Percentiles rank a stretch among this genome's conserved stretches.
Conservation (phyloP, 2,329 filamentous ascomycete genomes). For the Ophiocordyceps unilateralis region DNA sequence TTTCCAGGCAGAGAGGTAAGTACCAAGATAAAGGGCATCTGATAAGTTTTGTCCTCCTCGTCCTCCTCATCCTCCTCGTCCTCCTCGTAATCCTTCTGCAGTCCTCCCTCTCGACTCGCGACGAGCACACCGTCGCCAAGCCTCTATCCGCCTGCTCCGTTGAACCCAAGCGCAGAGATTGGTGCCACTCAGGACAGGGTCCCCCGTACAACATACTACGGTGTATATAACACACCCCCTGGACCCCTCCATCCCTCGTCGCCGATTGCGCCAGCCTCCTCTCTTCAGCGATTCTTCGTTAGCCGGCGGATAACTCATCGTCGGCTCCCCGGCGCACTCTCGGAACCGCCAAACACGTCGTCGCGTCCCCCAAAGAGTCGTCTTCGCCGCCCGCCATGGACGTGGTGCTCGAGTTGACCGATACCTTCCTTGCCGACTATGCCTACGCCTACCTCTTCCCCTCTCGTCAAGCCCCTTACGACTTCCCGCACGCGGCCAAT, state of each 20-base stretch:
- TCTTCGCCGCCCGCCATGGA: conserved; percentile 47
- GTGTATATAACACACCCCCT: neutral
- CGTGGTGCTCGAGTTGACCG: conserved; percentile 71
- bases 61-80: neutral
- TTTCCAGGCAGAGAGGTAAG: neutral
- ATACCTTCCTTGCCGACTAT: conserved; percentile 68
- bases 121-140: too few species aligned
- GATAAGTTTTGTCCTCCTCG: neutral
- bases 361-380: too few species aligned
- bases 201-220: neutral
- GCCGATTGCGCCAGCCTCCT: neutral
- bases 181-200: too few species aligned
- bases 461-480: conserved; percentile 32
- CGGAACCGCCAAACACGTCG: too few species aligned
- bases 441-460: conserved; percentile 60
- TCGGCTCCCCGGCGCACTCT: too few species aligned
- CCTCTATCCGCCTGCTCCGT: too few species aligned
- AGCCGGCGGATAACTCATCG: too few species aligned
- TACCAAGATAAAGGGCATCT: neutral
- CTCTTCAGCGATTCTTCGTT: too few species aligned
- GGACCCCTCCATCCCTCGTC: neutral
- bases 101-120: too few species aligned
- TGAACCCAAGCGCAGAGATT: too few species aligned
- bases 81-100: too few species aligned
- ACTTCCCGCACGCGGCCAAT: conserved; percentile 33